Percentiles rank a stretch among this genome's conserved stretches.
phyloP scores from a whole-genome alignment of 1,284 basidiomycete genomes.

The Amylostereum areolatum region DNA sequence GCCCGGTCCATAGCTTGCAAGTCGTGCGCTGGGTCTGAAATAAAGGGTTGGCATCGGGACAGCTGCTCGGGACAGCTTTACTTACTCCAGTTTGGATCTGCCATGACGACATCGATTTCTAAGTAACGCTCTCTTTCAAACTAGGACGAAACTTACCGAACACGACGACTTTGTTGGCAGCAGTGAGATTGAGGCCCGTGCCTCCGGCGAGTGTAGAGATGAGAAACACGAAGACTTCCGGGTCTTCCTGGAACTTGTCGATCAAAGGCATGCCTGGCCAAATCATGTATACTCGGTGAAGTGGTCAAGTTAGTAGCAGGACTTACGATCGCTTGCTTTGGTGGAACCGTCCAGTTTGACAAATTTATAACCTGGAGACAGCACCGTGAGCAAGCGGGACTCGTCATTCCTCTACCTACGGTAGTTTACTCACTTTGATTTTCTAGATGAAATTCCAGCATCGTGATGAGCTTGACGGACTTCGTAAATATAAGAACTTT shows the following conservation, averaged over 20 bases:
- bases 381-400: not conserved
- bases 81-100: constrained; percentile 87
- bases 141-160: constrained; percentile 49
- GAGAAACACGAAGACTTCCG: constrained; percentile 68
- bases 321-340: constrained; percentile 57
- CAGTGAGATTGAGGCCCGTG: constrained; percentile 69
- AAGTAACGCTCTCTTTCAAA: too few relatives aligned
- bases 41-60: not conserved
- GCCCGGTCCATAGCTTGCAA: constrained; percentile 87
- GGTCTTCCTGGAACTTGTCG: constrained; percentile 75
- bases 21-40: constrained; percentile 76
- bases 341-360: constrained; percentile 71
- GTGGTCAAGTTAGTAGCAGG: not conserved
- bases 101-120: too few relatives aligned
- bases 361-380: constrained; percentile 49
- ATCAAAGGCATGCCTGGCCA: constrained; percentile 72
- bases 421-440: constrained; percentile 34
- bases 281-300: not conserved
- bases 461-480: constrained; percentile 75
- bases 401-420: not conserved
- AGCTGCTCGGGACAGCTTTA: constrained; percentile 4
- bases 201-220: constrained; percentile 78
- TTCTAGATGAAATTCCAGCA: constrained; percentile 68
- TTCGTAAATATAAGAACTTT: constrained; percentile 86
- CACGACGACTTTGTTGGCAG: constrained; percentile 82